A percentile compares a stretch with the other conserved stretches of the same genome.
Conservation (phyloP, 1,139 yeast species). For the Candida tropicalis region DNA sequence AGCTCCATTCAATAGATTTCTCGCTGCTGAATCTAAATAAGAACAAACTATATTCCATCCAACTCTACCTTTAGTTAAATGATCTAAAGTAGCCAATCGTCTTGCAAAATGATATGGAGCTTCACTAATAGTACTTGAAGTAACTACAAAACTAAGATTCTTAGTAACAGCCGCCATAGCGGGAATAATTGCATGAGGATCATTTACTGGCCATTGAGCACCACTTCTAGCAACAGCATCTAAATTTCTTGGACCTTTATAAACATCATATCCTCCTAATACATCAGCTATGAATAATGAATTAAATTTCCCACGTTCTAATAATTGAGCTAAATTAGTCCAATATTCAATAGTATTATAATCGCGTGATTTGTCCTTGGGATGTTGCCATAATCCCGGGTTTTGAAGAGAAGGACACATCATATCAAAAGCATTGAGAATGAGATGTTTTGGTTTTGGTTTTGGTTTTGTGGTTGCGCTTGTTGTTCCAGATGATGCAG, state of each 20-base stretch:
- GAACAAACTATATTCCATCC: conserved; percentile 48
- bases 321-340: conserved; percentile 43
- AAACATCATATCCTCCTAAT: conserved; percentile 44
- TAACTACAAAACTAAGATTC: conserved; percentile 38
- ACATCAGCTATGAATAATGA: conserved; percentile 50
- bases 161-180: conserved; percentile 44
- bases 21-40: conserved; percentile 41
- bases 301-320: conserved; percentile 48
- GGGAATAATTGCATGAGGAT: conserved; percentile 34
- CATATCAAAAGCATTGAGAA: conserved; percentile 44
- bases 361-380: conserved; percentile 34
- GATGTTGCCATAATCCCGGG: conserved; percentile 45
- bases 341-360: conserved; percentile 46
- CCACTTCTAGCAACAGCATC: conserved; percentile 39
- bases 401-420: conserved; percentile 38
- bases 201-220: conserved; percentile 45
- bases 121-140: conserved; percentile 45
- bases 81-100: conserved; percentile 42
- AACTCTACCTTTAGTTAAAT: conserved; percentile 43
- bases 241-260: conserved; percentile 37
- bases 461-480: background rate
- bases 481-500: background rate
- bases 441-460: conserved; percentile 10
- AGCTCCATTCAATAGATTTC: conserved; percentile 36
- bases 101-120: conserved; percentile 46